These are phyloP conservation scores for Rhodotorula sp. DNA, from an alignment of 1,284 basidiomycete species.

Conservation along the genomic window DNA sequence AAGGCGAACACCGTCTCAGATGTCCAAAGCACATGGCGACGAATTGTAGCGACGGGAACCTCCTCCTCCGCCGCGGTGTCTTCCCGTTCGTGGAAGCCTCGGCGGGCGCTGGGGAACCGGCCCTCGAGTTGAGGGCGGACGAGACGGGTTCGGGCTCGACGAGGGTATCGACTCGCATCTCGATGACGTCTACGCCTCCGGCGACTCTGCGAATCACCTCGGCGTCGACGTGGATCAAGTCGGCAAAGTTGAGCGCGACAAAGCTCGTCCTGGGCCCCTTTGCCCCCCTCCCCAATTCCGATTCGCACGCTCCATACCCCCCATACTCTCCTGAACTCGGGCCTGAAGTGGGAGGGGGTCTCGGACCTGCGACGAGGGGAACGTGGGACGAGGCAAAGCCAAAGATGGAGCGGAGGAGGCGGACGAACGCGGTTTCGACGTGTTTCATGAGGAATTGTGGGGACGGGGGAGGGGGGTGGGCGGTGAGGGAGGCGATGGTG, in stretches of 20 bases:
- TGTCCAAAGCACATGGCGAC: constrained; percentile 37
- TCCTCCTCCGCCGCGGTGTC: constrained; percentile 66
- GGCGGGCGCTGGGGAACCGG: constrained; percentile 52
- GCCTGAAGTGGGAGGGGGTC: constrained; percentile 20
- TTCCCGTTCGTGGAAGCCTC: constrained; percentile 43
- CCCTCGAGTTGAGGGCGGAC: constrained; percentile 60
- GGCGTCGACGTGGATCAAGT: constrained; percentile 20
- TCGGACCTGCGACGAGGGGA: constrained; percentile 29
- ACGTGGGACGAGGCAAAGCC: constrained; percentile 39
- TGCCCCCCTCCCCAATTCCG: constrained; percentile 31
- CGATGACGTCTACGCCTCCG: constrained; percentile 62
- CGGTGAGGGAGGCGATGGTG: constrained; percentile 42
- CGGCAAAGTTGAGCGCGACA: constrained; percentile 38
- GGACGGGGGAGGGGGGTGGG: constrained; percentile 28
- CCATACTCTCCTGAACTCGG: constrained; percentile 35
- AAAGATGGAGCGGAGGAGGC: constrained; percentile 40
- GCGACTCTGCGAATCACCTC: constrained; percentile 32
- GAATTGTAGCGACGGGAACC: constrained; percentile 65
- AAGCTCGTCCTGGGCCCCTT: constrained; percentile 35
- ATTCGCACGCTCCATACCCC: constrained; percentile 36
- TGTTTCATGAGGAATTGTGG: constrained; percentile 42
- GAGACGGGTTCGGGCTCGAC: constrained; percentile 56
- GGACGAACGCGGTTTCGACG: constrained; percentile 42
- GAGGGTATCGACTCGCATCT: constrained; percentile 36
- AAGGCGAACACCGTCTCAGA: constrained; percentile 70